Base-by-base conservation (phyloP, 2,329 filamentous ascomycete genomes). In the Trichoderma sp. region DNA sequence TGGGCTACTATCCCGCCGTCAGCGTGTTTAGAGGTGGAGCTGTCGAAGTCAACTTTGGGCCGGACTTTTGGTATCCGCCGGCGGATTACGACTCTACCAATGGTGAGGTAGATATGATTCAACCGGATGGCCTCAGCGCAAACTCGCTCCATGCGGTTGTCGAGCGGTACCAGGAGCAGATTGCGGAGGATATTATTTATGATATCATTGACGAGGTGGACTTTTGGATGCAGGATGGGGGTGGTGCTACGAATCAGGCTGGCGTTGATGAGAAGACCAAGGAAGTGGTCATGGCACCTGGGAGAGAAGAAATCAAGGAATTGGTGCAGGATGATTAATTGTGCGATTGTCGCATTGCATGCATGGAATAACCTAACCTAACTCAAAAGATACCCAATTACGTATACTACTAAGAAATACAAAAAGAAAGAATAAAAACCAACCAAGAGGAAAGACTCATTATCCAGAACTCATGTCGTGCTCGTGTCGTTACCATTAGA, bases 151-250 rank as follows among this genome's bases (percentile, higher is more conserved):
- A 88, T 39, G 85, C 93, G 0, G 84, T 97, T 26, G 88, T 89
- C 8, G 93, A 97, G 73, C 89, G 96, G 36, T 98, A 94, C 81
- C 89, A 90, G 72, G 95, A 99, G 79, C 95, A 98, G 83, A 95
- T 99, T 73, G 94, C 92, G 15, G 96, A 99, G 82, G 96, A 99
- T 77, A 86, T 98, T 28, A 88, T 97, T 34, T 97, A 94, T 80
- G 96, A 99, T 80, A 88, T 99, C 68, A 87, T 98, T 36, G 96
- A 99, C 78, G 96, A 99, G 82, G 93, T 97, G 63, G 94, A 97
- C 83, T 96, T 93, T 82, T 97, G 90, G 91, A 86, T 91, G 80
- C 89, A 93, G 78, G 93, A 94, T 74, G 87, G 87, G 28, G 85
- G 84, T 9, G 84, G 83, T 73, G 83, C 85, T 9, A 82, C 85